Evolutionary conservation across 805 yeast genomes (phyloP).

Genomic region (Candida broadrunensis): DNA sequence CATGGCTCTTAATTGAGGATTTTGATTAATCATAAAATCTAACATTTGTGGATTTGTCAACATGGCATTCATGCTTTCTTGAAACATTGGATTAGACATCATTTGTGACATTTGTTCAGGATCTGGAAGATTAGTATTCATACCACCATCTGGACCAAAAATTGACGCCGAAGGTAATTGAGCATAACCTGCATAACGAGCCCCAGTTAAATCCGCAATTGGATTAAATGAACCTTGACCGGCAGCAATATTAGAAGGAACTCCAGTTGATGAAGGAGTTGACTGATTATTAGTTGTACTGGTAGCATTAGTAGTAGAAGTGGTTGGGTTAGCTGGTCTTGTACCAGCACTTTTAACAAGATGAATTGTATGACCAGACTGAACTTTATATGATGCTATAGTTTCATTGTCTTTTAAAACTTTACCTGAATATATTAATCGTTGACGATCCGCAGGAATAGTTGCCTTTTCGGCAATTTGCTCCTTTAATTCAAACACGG

Average conservation of each 20-base stretch:
- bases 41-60: constrained; percentile 85
- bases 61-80: constrained; percentile 79
- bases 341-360: constrained; percentile 75
- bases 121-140: constrained; percentile 66
- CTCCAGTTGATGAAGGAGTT: constrained; percentile 19
- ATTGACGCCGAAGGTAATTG: constrained; percentile 82
- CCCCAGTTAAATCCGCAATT: constrained; percentile 88
- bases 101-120: constrained; percentile 71
- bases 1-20: constrained; percentile 81
- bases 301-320: constrained; percentile 17
- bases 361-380: constrained; percentile 84
- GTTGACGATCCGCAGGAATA: constrained; percentile 74
- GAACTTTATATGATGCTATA: constrained; percentile 72
- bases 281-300: constrained; percentile 15
- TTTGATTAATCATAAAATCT: constrained; percentile 74
- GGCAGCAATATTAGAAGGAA: constrained; percentile 79
- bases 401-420: constrained; percentile 84
- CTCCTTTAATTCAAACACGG: constrained; percentile 69
- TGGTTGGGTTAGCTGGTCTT: constrained; percentile 22
- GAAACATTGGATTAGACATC: constrained; percentile 80
- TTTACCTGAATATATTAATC: constrained; percentile 91
- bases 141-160: constrained; percentile 96
- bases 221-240: constrained; percentile 91
- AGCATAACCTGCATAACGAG: constrained; percentile 90
- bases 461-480: constrained; percentile 58